Evolutionary conservation across 345 rosid genomes (phyloP), one percentile per base, ranked within the genome.

Genomic region (Brassica rapa): DNA sequence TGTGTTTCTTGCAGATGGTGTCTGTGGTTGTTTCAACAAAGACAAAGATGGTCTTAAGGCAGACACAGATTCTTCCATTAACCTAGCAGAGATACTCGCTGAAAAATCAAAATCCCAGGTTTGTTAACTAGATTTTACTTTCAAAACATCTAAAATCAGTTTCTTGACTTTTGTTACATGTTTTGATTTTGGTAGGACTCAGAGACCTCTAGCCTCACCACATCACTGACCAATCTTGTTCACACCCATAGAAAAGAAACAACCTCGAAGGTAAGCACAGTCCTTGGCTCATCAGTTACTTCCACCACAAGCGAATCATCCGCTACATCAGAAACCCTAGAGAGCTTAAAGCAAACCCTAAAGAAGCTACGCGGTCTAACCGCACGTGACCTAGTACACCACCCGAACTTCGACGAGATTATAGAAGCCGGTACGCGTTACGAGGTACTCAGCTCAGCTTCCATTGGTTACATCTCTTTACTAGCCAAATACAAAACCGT

Each of bases 401-500:
- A 75, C 6, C 79, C 83, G 0, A 67, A 80, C 8, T 80, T 80
- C 41, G 79, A 80, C 19, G 79, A 69, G 68, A 80, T 80, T 7
- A 74, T 80, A 29, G 83, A 14, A 63, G 79, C 83, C 39, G 83
- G 75, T 53, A 69, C 79, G 41, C 79, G 83, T 63, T 74, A 74
- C 25, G 83, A 80, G 71, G 80, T 64, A 75, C 79, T 80, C 55
- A 75, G 79, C 69, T 80, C 83, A 64, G 73, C 72, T 75, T 80
- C 83, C 70, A 32, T 80, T 69, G 80, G 80, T 71, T 80, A 80
- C 83, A 80, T 80, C 75, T 80, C 83, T 63, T 75, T 74, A 79
- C 76, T 80, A 75, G 83, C 83, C 71, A 80, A 75, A 69, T 80
- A 80, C 80, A 80, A 75, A 75, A 80, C 83, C 68, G 80, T 80